Evolutionary conservation across 352 stramenopile species (phyloP), one percentile per base, ranked within the genome.

Genomic region (Pythium pyrilobum): DNA sequence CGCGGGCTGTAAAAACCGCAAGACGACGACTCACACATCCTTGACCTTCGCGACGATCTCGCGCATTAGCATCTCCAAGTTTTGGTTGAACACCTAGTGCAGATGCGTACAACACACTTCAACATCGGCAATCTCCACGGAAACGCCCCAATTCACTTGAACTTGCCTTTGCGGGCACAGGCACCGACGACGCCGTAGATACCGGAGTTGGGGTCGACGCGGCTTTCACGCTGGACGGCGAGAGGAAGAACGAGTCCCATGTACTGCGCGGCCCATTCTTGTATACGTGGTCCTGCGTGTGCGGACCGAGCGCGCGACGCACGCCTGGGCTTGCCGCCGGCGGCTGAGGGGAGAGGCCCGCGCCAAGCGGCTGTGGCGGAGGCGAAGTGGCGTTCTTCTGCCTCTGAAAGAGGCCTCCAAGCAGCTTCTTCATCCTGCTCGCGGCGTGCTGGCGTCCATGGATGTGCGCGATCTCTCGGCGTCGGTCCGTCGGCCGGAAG

Each of bases 391-490:
- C 8, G 13, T 58, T 45, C 31, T 49, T 56, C 31, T 70, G 63
- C 59, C 77, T 75, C 56, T 67, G 48, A 63, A 87, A 87, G 53
- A 89, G 67, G 25, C 74, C 68, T 16, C 67, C 73, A 11, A 85
- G 54, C 18, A 89, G 64, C 68, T 86, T 89, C 63, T 89, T 89
- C 79, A 89, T 89, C 21, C 18, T 60, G 31, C n/a, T 58, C 38
- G 45, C 5, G 11, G 7, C 33, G 33, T 2, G 42, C 20, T 49
- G 13, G 37, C 24, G 15, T 39, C 10, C 6, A 10, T 23, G 38
- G 9, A 9, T n/a, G 38, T 44, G 8, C 8, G 38, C 12, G 38
- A 44, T 44, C 38, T n/a, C n/a, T n/a, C n/a, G n/a, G n/a, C n/a
- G n/a, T n/a, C n/a, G n/a, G n/a, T 34, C 25, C 25, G 21, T 21